Evolutionary conservation across 2,329 filamentous ascomycete genomes (phyloP).

Genomic region (Neofusicoccum ribis): DNA sequence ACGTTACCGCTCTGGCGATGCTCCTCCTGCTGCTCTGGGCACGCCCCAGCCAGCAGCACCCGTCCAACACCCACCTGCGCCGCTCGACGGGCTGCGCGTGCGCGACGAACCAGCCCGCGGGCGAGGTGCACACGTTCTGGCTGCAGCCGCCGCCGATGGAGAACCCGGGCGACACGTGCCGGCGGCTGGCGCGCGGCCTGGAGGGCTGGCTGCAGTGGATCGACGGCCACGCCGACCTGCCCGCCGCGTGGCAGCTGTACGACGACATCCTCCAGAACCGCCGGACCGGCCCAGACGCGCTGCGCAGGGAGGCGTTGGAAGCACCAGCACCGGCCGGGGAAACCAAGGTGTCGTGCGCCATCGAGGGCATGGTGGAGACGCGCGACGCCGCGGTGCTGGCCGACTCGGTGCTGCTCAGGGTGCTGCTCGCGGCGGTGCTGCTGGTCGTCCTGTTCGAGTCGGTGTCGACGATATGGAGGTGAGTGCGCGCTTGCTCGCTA

Average conservation of each 20-base stretch:
- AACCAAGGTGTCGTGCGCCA: not conserved
- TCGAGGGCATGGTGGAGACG: not conserved
- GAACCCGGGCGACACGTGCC: not conserved
- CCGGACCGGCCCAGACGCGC: not conserved
- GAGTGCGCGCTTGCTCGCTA: not conserved
- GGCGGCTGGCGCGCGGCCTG: not conserved
- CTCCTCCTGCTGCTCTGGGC: not conserved
- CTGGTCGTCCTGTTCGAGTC: not conserved
- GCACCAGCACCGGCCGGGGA: not conserved
- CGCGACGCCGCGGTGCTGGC: not conserved
- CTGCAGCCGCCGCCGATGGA: not conserved
- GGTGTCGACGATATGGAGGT: not conserved
- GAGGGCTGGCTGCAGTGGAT: not conserved
- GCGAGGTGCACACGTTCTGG: not conserved
- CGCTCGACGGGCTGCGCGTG: slow-evolving; percentile 3
- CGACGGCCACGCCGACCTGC: not conserved
- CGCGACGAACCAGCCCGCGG: not conserved
- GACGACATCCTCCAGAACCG: slow-evolving; percentile 2
- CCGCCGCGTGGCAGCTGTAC: not conserved
- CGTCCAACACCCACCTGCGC: not conserved
- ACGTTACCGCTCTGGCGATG: not conserved
- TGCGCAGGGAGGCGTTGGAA: not conserved
- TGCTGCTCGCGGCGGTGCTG: not conserved
- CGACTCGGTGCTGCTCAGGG: not conserved
- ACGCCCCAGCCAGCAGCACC: not conserved